A percentile compares a stretch with the other conserved stretches of the same genome.
Evolutionary conservation across 2,329 filamentous ascomycete species (phyloP).

Genomic region (Elsinoe arachidis): DNA sequence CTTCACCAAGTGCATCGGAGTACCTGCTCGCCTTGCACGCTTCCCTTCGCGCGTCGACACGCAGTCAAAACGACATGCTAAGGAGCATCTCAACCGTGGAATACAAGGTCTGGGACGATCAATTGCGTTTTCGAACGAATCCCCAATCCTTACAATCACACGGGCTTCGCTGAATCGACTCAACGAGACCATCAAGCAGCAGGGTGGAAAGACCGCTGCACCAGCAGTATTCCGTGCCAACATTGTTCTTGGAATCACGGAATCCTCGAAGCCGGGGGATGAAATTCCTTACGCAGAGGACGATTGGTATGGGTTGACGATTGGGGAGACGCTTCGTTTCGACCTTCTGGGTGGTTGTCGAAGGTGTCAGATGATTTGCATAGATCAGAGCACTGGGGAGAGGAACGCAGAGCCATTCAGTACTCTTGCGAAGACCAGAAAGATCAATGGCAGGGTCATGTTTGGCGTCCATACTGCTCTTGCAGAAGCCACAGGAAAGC

Average conservation of each 20-base stretch:
- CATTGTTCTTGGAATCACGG: constrained; percentile 58
- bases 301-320: constrained; percentile 58
- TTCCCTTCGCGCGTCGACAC: constrained; percentile 60
- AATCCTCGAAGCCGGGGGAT: constrained; percentile 32
- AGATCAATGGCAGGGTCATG: constrained; percentile 73
- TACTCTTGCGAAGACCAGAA: constrained; percentile 77
- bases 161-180: constrained; percentile 68
- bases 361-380: constrained; percentile 91
- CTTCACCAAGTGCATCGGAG: constrained; percentile 65
- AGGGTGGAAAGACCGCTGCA: constrained; percentile 56
- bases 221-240: constrained; percentile 82
- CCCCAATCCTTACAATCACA: constrained; percentile 79
- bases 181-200: constrained; percentile 60
- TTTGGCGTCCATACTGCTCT: constrained; percentile 67
- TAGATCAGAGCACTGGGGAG: constrained; percentile 73
- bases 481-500: neutral
- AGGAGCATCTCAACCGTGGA: constrained; percentile 53
- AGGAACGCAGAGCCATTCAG: constrained; percentile 79
- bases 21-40: constrained; percentile 74
- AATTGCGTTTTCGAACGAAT: constrained; percentile 85
- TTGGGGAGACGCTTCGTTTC: constrained; percentile 52
- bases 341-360: constrained; percentile 75
- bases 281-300: constrained; percentile 70
- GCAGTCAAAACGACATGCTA: constrained; percentile 57
- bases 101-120: constrained; percentile 35